A percentile compares a stretch with the other conserved stretches of the same genome.
Evolutionary conservation across 129 eudicot species (phyloP).

Genomic region (carrot (Daucus carota)): DNA sequence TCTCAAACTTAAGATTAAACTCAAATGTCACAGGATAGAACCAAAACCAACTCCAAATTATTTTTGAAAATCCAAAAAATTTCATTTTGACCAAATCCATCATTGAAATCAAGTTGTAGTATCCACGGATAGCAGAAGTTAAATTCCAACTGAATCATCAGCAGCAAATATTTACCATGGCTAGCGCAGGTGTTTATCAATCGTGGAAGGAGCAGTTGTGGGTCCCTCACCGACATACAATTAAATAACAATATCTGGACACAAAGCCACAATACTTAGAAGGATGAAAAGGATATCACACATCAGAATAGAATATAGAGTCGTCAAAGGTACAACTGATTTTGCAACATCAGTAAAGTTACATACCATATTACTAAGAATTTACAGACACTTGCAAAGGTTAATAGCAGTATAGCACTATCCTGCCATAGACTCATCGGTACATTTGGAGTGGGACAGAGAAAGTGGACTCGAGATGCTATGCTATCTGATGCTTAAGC

Average conservation of each 20-base stretch:
- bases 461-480: neutral
- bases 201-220: constrained; percentile 86
- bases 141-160: neutral
- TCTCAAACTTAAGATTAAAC: neutral
- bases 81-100: neutral
- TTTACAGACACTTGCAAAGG: neutral
- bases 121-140: neutral
- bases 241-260: constrained; percentile 91
- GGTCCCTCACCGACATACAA: constrained; percentile 98
- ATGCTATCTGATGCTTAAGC: neutral
- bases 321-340: neutral
- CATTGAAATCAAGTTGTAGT: neutral
- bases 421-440: neutral
- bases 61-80: neutral
- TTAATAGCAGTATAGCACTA: neutral
- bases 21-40: neutral
- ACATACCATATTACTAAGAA: neutral
- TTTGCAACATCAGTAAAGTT: neutral
- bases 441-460: neutral
- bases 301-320: neutral
- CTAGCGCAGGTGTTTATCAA: constrained; percentile 60
- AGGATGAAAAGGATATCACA: neutral
- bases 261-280: constrained; percentile 11
- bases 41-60: neutral
- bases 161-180: constrained; percentile 51